Base-by-base conservation (phyloP, 257 asterid species). In the Leonotis leonurus region DNA sequence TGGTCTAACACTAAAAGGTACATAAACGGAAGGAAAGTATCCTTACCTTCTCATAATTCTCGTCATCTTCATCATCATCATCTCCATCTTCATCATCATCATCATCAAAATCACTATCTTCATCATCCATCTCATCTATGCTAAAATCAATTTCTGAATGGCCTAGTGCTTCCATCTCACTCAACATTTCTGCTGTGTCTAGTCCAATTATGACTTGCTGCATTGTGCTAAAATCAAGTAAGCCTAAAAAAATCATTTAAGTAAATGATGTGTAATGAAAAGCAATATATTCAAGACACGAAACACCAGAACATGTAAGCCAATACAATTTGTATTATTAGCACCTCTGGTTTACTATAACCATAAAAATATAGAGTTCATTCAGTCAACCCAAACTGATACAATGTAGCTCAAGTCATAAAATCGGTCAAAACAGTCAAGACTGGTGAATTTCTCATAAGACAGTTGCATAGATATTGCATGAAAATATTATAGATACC, bases 121-220 rank as follows among this genome's bases (percentile, higher is more conserved):
- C 94, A 35, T 82, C 87, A 33, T 83, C 95, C 78, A 84, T 67
- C 67, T 84, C 91, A 55, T 83, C 94, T 21, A 81, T 50, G 51
- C 73, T 89, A 75, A 87, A 83, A 57, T 75, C 91, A 39, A 81
- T 67, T 72, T 89, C 99, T 12, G 95, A 54, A 60, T 80, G 85
- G 75, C 85, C 85, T 62, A 83, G 62, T 57, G 86, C 81, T 75
- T 83, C 96, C 72, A 93, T 72, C 79, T 93, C 96, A 64, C 81
- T 72, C 6, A 93, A 41, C 87, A 93, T 77, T 76, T 89, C 97
- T 49, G 91, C 77, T 10, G 97, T 82, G 83, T 85, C 95, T 73
- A 93, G 77, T 46, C 97, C 99, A 57, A 93, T 72, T 59, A 89
- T 85, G 69, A 87, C 89, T 87, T 93, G 97, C 99, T 93, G 90